Percentiles rank a stretch among this genome's conserved stretches.
Evolutionary conservation across 2,329 filamentous ascomycete species (phyloP).

Genomic region (Epichloe sibirici): DNA sequence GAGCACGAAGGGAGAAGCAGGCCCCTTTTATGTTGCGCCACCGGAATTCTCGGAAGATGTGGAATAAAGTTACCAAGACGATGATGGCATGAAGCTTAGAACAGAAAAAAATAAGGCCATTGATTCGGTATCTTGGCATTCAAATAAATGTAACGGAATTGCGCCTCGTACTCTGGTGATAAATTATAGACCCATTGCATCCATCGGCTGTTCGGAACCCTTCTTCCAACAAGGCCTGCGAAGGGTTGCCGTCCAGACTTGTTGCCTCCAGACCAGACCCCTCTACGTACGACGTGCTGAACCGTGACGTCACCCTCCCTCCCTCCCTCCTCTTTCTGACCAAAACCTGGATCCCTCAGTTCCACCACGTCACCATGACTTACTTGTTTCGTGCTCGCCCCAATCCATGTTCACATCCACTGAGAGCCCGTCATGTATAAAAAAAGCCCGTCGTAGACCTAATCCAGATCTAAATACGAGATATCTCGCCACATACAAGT

Average conservation of each 20-base stretch:
- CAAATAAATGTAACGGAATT: background rate
- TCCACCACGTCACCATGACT: background rate
- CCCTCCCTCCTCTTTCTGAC: background rate
- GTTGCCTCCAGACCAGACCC: too few species aligned
- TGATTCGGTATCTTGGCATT: background rate
- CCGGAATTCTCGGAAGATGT: constrained; percentile 22
- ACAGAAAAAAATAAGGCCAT: background rate
- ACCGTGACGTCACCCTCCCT: background rate
- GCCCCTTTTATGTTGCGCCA: constrained; percentile 24
- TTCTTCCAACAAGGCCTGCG: too few species aligned
- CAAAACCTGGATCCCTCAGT: background rate
- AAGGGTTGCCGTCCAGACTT: too few species aligned
- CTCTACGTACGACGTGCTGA: background rate
- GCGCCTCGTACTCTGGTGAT: background rate
- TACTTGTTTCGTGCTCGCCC: background rate
- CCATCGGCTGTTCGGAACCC: too few species aligned
- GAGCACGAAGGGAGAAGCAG: constrained; percentile 24
- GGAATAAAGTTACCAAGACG: constrained; percentile 12
- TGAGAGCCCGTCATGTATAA: too few species aligned
- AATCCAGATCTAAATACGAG: fast-evolving
- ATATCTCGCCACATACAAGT: too few species aligned
- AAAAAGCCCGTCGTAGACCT: too few species aligned
- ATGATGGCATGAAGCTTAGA: too few species aligned
- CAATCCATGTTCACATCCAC: too few species aligned
- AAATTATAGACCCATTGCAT: too few species aligned